Base-by-base conservation (phyloP, 2,329 filamentous ascomycete genomes). In the Sarocladium brachiariae region DNA sequence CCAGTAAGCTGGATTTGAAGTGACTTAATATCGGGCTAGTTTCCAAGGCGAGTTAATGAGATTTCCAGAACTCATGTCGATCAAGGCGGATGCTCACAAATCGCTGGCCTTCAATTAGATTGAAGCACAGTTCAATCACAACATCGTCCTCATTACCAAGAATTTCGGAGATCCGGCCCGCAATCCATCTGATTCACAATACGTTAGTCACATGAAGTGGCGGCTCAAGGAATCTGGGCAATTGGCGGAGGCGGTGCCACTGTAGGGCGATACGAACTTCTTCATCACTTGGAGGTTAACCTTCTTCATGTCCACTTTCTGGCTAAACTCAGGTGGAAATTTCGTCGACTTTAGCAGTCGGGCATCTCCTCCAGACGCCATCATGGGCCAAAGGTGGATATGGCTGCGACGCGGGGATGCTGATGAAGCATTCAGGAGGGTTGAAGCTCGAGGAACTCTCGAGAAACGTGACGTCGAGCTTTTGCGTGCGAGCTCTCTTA, bases 231-330 rank as follows among this genome's bases (percentile, higher is more conserved):
- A n/a, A n/a, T 11, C 14, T 8, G 33, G 14, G 49, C 4, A 41
- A 11, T 13, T 30, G 27, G 27, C 7, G 27, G 13, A 30, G 27
- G 7, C 13, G 27, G 13, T 13, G 37, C 14, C 4, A 24, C 6
- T 21, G 21, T 24, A 5, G 9, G 45, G 18, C 10, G 23, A 33
- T 54, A 70, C 84, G 63, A 65, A 95, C 88, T 93, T 95, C 78
- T 96, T 96, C 83, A 99, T 95, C 51, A 99, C 88, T 68, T 95
- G 89, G 48, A 96, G 76, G 65, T 99, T 96, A 68, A 99, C 90
- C 73, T 97, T 97, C 59, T 84, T 82, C 81, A 95, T 96, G 73
- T 99, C 91, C 57, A 99, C 93, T 74, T 96, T 96, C 65, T 88
- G 84, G 64, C 81, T 92, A 72, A 97, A 99, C 64, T 96, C 90